A percentile compares a stretch with the other conserved stretches of the same genome.
Evolutionary conservation across 2,329 filamentous ascomycete species (phyloP).

Genomic region (Aspergillus ustus): DNA sequence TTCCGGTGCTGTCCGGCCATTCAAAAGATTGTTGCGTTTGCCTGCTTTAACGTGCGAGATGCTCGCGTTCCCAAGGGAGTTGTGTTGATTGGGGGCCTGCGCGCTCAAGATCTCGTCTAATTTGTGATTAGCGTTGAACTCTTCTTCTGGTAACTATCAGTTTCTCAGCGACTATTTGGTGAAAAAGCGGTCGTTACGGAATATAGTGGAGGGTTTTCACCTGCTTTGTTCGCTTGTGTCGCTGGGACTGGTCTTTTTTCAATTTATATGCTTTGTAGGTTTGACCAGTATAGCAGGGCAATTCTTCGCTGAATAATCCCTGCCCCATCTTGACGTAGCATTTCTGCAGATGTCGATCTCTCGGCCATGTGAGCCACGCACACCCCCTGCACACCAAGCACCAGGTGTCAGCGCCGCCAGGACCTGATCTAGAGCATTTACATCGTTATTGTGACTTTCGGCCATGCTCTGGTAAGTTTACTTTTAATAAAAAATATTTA

Average conservation of each 20-base stretch:
- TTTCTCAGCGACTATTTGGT: too few species aligned
- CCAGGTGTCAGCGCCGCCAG: too few species aligned
- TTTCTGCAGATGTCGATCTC: background rate
- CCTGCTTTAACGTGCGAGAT: slow-evolving; percentile 64
- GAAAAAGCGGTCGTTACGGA: too few species aligned
- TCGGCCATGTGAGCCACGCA: background rate
- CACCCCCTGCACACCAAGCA: too few species aligned
- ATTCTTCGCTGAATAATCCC: background rate
- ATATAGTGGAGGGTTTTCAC: too few species aligned
- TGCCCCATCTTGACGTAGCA: background rate
- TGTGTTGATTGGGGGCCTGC: slow-evolving; percentile 64
- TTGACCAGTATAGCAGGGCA: too few species aligned
- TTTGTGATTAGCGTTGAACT: background rate
- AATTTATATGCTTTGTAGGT: background rate
- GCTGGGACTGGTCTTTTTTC: slow-evolving; percentile 25
- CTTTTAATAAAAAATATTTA: background rate
- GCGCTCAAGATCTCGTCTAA: slow-evolving; percentile 53
- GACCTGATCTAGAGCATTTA: too few species aligned
- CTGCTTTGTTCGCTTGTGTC: too few species aligned
- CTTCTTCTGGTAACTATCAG: too few species aligned
- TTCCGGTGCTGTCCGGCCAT: slow-evolving; percentile 53
- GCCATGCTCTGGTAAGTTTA: too few species aligned
- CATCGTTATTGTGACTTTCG: too few species aligned
- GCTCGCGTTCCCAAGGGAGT: slow-evolving; percentile 62
- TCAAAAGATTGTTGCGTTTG: slow-evolving; percentile 64